These are phyloP conservation scores for Neopestalotiopsis rosae DNA, from an alignment of 2,329 filamentous ascomycete genomes.

Conservation along the genomic window DNA sequence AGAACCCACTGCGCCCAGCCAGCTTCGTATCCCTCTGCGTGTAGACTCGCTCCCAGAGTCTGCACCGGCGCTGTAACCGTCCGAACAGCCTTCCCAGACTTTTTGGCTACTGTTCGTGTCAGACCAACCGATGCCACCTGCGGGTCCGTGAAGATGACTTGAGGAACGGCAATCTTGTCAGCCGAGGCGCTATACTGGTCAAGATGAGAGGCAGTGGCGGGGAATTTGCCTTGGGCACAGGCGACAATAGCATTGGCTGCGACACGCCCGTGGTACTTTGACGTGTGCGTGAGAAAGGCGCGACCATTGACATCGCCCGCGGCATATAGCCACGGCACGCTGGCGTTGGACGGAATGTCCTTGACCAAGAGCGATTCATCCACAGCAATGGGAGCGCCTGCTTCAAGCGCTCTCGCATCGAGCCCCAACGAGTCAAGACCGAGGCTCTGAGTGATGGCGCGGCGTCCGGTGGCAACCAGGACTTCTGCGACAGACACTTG, in stretches of 20 bases:
- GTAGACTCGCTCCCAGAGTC: not conserved
- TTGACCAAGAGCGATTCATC: slow-evolving; percentile 3
- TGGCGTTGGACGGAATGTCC: not conserved
- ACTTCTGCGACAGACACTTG: not conserved
- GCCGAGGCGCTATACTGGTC: not conserved
- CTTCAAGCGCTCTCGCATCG: not conserved
- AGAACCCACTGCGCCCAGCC: slow-evolving; percentile 3
- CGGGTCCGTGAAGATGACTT: not conserved
- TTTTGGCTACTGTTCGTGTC: not conserved
- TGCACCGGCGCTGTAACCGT: not conserved
- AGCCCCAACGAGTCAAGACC: slow-evolving; percentile 4
- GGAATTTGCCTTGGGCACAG: slow-evolving; percentile 21
- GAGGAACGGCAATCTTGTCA: not conserved
- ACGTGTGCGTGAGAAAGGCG: not conserved
- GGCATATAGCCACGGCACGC: slow-evolving; percentile 1
- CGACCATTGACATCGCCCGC: slow-evolving; percentile 12
- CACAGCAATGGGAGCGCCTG: not conserved
- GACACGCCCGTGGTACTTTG: slow-evolving; percentile 14
- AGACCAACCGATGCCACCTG: not conserved
- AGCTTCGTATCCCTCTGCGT: not conserved
- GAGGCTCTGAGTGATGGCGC: not conserved
- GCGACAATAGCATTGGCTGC: slow-evolving; percentile 8
- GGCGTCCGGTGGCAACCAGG: slow-evolving; percentile 11
- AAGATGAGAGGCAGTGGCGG: not conserved
- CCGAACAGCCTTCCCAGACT: not conserved